Evolutionary conservation across 805 yeast genomes (phyloP), one percentile per base, ranked within the genome.

Genomic region (Wickerhamiella lipophila): DNA sequence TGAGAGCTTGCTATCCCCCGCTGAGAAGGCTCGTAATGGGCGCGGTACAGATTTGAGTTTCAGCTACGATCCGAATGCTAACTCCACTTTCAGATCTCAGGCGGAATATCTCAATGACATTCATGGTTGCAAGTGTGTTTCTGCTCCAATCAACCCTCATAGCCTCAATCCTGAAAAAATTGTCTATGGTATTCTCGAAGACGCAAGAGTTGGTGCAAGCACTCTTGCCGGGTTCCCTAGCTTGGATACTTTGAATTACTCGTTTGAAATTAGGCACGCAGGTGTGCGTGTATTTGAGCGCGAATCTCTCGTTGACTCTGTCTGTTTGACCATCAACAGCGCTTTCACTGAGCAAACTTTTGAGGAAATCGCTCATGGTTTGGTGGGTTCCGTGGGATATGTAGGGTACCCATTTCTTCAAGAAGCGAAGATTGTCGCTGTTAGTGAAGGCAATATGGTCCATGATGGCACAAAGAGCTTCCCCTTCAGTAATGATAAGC

Each of bases 201-300:
- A 82, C 48, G 92, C 86, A 6, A 69, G 73, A 48, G 64, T 73
- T 1, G 96, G 97, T 36, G 67, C 67, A n/a, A 73, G 79, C 2
- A 68, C 83, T 50, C 66, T 83, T 49, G 94, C 95, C 8, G 96
- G 97, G 1, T 92, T 92, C 73, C 97, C 98, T 46, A 71, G 89
- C 12, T 71, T 92, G 59, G 65, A 75, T 43, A 77, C 94, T 0
- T 64, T 92, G 41, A 81, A 86, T 6, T 81, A 78, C 59, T 62
- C 68, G 0, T 54, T 60, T 52, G 68, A 73, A 44, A 64, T 88
- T 54, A 73, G 71, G 40, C 68, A 71, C 52, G 81, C 78, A 51
- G 83, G 79, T 53, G 79, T 86, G 11, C 67, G 73, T 50, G 82
- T 92, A 2, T 92, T 92, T 68, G 86, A 87, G 58, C 81, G 76